phyloP scores from a whole-genome alignment of 176 grass and related monocot species.

The Triticum timopheevii region DNA sequence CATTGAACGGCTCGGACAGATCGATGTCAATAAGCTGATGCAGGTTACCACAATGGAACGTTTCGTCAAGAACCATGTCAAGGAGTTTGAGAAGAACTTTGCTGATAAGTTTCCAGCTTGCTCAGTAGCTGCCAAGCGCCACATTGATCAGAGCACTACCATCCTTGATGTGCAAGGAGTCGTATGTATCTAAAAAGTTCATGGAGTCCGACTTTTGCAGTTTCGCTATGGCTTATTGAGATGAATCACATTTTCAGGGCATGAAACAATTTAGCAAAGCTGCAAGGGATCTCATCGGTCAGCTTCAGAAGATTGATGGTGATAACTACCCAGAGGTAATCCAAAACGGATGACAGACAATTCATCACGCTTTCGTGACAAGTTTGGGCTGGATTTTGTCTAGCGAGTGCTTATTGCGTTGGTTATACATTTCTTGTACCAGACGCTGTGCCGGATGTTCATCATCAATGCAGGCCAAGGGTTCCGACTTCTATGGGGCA shows the following conservation, averaged over 20 bases:
- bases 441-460: slow-evolving; percentile 96
- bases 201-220: background rate
- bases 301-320: slow-evolving; percentile 92
- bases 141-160: slow-evolving; percentile 97
- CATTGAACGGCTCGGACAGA: slow-evolving; percentile 85
- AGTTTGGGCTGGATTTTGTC: background rate
- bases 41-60: slow-evolving; percentile 98
- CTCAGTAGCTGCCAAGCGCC: slow-evolving; percentile 75
- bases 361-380: background rate
- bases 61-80: slow-evolving; percentile 92
- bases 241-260: slow-evolving; percentile 46
- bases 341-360: background rate
- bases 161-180: slow-evolving; percentile 98
- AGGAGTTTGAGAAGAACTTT: slow-evolving; percentile 94
- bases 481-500: slow-evolving; percentile 91
- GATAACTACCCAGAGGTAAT: slow-evolving; percentile 97
- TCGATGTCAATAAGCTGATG: slow-evolving; percentile 87
- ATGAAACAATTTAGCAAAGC: slow-evolving; percentile 96
- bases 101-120: slow-evolving; percentile 93
- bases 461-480: slow-evolving; percentile 97
- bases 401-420: background rate
- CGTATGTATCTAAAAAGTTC: slow-evolving; percentile 45
- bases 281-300: slow-evolving; percentile 82
- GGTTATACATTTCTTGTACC: slow-evolving; percentile 17
- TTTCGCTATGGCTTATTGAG: slow-evolving; percentile 17